These are phyloP conservation scores for Orbilia ellipsospora DNA, from an alignment of 2,329 filamentous ascomycete species.

Conservation along the genomic window DNA sequence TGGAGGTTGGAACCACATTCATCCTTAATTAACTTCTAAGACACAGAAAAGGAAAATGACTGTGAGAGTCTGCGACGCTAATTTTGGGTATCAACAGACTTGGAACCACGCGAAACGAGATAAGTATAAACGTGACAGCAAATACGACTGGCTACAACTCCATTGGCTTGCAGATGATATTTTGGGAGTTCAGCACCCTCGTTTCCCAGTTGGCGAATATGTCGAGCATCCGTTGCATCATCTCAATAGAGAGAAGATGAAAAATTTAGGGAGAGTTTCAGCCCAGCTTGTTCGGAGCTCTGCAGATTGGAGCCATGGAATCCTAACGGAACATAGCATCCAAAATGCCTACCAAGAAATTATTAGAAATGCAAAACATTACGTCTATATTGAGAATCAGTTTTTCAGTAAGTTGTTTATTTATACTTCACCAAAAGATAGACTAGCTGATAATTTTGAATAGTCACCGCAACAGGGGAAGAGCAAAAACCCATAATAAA, in stretches of 20 bases:
- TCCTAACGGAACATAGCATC: conserved; percentile 83
- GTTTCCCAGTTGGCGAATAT: conserved; percentile 89
- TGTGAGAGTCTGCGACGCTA: not conserved
- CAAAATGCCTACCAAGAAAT: conserved; percentile 87
- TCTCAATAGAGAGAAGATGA: conserved; percentile 73
- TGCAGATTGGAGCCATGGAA: conserved; percentile 92
- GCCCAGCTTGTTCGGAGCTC: conserved; percentile 91
- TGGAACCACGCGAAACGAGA: conserved; percentile 97
- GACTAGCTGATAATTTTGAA: conserved; percentile 56
- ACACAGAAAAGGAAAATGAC: not conserved
- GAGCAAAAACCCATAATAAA: conserved; percentile 88
- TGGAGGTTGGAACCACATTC: conserved; percentile 61
- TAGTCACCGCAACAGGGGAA: conserved; percentile 86
- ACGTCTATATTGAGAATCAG: conserved; percentile 97
- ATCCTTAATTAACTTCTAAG: not conserved
- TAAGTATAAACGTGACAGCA: conserved; percentile 90
- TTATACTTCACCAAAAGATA: not conserved
- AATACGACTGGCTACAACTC: conserved; percentile 85
- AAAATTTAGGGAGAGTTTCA: conserved; percentile 77
- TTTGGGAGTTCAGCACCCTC: conserved; percentile 86
- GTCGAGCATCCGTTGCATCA: conserved; percentile 80
- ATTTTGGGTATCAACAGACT: conserved; percentile 67
- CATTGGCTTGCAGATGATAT: conserved; percentile 85
- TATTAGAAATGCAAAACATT: conserved; percentile 88
- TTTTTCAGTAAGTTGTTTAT: conserved; percentile 75